These are phyloP conservation scores for Penicillium sclerotigenum DNA, from an alignment of 2,329 filamentous ascomycete genomes.

Conservation along the genomic window DNA sequence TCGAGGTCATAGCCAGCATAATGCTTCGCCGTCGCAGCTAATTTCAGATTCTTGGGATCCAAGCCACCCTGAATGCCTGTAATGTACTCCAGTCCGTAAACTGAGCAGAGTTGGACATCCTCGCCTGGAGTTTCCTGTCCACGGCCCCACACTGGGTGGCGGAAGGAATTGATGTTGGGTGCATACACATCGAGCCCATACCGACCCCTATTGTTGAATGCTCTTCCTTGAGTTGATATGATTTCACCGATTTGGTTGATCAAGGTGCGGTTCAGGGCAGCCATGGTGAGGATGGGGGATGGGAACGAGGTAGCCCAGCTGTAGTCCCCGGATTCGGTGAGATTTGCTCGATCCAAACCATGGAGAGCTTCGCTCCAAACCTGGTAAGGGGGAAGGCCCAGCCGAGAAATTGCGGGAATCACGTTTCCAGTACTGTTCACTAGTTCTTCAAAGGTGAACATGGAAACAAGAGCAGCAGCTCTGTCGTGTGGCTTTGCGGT, in stretches of 20 bases:
- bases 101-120: constrained; percentile 49
- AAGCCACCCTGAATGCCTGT: constrained; percentile 52
- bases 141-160: constrained; percentile 62
- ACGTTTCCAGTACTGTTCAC: constrained; percentile 53
- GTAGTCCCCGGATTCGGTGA: constrained; percentile 53
- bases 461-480: constrained; percentile 49
- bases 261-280: constrained; percentile 62
- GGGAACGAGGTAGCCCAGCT: constrained; percentile 64
- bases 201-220: constrained; percentile 60
- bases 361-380: constrained; percentile 62
- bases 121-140: constrained; percentile 61
- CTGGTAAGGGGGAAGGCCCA: constrained; percentile 58
- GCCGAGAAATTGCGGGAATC: constrained; percentile 51
- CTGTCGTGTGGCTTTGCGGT: constrained; percentile 41
- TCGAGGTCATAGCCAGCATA: constrained; percentile 59
- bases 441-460: constrained; percentile 54
- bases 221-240: constrained; percentile 58
- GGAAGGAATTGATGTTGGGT: constrained; percentile 65
- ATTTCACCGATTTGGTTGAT: constrained; percentile 56
- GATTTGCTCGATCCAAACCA: constrained; percentile 59
- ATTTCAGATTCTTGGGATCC: constrained; percentile 37
- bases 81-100: constrained; percentile 54
- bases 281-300: constrained; percentile 60
- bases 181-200: constrained; percentile 45
- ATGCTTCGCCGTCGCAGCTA: constrained; percentile 58